These are phyloP conservation scores for Aspergillus sp. DNA, from an alignment of 2,329 filamentous ascomycete genomes.

Conservation along the genomic window DNA sequence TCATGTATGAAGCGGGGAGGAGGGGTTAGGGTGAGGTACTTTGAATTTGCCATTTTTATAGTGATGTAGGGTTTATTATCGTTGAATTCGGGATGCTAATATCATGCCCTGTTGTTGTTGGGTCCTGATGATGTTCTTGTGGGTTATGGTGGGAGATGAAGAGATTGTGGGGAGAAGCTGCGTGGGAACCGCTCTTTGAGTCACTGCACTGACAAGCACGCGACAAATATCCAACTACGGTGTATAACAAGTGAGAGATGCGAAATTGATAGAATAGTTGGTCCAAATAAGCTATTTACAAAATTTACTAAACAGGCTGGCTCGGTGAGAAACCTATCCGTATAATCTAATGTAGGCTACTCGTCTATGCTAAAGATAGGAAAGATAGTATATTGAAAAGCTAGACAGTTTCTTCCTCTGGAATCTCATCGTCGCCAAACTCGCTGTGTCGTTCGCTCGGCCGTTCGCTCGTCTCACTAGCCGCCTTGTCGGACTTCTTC, in stretches of 20 bases:
- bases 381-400: neutral
- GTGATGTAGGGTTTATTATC: neutral
- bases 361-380: slow-evolving; percentile 1
- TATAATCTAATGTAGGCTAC: slow-evolving; percentile 1
- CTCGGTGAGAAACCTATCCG: neutral
- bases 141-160: neutral
- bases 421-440: slow-evolving; percentile 42
- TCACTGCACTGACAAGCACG: too few relatives aligned
- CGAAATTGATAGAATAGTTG: neutral
- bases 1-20: neutral
- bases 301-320: neutral
- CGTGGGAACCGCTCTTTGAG: neutral
- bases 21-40: neutral
- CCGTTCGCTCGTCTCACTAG: slow-evolving; percentile 45
- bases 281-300: neutral
- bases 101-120: neutral
- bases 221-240: too few relatives aligned
- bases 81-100: neutral
- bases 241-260: neutral
- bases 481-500: slow-evolving; percentile 42
- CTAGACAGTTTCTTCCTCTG: slow-evolving; percentile 28
- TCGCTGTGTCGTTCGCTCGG: slow-evolving; percentile 47
- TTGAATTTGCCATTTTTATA: slow-evolving; percentile 18
- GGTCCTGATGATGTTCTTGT: neutral
- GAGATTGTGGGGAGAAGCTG: slow-evolving; percentile 5